Evolutionary conservation across 805 yeast species (phyloP).

Genomic region (Suhomyces sp.): DNA sequence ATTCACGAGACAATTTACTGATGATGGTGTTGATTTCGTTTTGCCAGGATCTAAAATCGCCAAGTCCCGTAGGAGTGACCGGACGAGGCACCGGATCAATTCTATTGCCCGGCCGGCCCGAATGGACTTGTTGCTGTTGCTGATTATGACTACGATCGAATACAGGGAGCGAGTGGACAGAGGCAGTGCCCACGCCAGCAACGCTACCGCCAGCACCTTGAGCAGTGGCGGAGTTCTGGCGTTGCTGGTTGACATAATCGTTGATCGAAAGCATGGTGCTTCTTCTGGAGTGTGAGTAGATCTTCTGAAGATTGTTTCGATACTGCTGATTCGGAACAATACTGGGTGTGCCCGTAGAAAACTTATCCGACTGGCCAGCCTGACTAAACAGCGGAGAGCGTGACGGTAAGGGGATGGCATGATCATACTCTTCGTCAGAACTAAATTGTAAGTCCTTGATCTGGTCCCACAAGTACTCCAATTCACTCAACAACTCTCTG

Average conservation of each 20-base stretch:
- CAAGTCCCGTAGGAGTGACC: conserved; percentile 13
- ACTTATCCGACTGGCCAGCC: conserved; percentile 31
- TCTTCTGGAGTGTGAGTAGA: conserved; percentile 43
- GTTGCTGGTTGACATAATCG: conserved; percentile 35
- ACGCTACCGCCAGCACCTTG: conserved; percentile 9
- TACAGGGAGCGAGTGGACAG: conserved; percentile 13
- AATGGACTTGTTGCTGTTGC: background rate
- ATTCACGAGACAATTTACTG: conserved; percentile 43
- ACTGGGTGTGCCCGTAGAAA: conserved; percentile 34
- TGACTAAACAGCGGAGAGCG: conserved; percentile 35
- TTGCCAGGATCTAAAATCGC: conserved; percentile 53
- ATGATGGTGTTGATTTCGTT: conserved; percentile 49
- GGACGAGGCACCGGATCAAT: background rate
- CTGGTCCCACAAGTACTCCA: conserved; percentile 75
- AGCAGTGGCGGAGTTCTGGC: conserved; percentile 14
- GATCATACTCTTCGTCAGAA: conserved; percentile 29
- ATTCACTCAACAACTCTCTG: conserved; percentile 59
- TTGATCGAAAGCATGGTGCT: conserved; percentile 33
- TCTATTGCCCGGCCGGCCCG: background rate
- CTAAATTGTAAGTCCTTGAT: conserved; percentile 46
- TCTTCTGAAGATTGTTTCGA: conserved; percentile 37
- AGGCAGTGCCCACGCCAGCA: conserved; percentile 8
- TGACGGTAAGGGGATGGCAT: conserved; percentile 26
- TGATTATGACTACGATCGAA: background rate
- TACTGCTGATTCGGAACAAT: conserved; percentile 26